A percentile compares a stretch with the other conserved stretches of the same genome.
Conservation (phyloP, 106 monocot genomes). For the Dactylorhiza incarnata region DNA sequence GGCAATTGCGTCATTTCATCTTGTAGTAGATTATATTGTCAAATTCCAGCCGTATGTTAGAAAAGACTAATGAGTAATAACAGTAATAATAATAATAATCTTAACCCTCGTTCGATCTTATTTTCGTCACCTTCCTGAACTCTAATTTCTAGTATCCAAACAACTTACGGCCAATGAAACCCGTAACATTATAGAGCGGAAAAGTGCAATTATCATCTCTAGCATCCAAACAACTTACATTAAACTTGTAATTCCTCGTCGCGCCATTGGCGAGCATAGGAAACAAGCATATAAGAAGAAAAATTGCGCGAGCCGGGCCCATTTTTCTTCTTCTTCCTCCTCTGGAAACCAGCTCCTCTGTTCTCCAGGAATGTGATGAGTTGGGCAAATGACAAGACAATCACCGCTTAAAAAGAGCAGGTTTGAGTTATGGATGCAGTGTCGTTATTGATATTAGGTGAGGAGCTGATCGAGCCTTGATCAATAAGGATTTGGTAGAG, state of each 20-base stretch:
- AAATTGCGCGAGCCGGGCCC: background rate
- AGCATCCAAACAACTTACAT: slow-evolving; percentile 23
- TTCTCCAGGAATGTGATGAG: slow-evolving; percentile 1
- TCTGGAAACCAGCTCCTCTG: background rate
- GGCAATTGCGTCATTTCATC: too few relatives aligned
- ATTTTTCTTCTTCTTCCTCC: background rate
- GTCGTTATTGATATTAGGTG: slow-evolving; percentile 68
- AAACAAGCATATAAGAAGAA: slow-evolving; percentile 16
- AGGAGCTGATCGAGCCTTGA: slow-evolving; percentile 23
- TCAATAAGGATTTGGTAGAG: slow-evolving; percentile 28
- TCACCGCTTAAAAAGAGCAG: slow-evolving; percentile 23
- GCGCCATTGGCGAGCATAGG: slow-evolving; percentile 14
- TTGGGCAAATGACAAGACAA: slow-evolving; percentile 16
- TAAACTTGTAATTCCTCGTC: slow-evolving; percentile 51
- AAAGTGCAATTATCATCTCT: too few relatives aligned
- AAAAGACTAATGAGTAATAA: too few relatives aligned
- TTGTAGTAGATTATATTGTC: too few relatives aligned
- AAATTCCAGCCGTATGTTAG: too few relatives aligned
- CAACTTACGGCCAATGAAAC: too few relatives aligned
- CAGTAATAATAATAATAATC: too few relatives aligned
- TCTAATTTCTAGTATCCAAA: background rate
- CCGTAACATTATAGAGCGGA: too few relatives aligned
- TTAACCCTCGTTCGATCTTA: too few relatives aligned
- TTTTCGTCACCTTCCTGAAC: too few relatives aligned
- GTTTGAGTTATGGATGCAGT: slow-evolving; percentile 15